Evolutionary conservation across 1,284 basidiomycete genomes (phyloP).

Genomic region (Fomitopsis betulina): DNA sequence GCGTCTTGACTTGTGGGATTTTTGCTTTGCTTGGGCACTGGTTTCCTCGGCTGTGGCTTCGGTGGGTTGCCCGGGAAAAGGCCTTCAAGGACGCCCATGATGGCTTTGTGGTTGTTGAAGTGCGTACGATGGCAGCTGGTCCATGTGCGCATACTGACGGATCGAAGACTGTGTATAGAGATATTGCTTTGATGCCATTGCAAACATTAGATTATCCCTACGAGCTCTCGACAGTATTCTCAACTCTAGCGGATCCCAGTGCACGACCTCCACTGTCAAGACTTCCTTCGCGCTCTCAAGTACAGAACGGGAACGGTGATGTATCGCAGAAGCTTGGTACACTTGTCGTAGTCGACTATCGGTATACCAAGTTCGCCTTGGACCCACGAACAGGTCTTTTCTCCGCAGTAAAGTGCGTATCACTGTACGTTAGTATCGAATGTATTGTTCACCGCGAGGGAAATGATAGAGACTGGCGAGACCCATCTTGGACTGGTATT

Average conservation of each 20-base stretch:
- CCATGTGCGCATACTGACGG: constrained; percentile 12
- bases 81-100: constrained; percentile 73
- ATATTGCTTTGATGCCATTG: constrained; percentile 75
- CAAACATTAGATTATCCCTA: constrained; percentile 70
- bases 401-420: constrained; percentile 65
- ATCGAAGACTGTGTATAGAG: constrained; percentile 72
- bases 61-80: constrained; percentile 80
- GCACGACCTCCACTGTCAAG: constrained; percentile 12
- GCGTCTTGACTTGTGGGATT: constrained; percentile 70
- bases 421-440: constrained; percentile 16
- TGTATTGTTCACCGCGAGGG: constrained; percentile 4
- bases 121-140: constrained; percentile 33
- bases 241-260: constrained; percentile 24
- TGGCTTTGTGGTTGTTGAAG: constrained; percentile 88
- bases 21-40: constrained; percentile 87
- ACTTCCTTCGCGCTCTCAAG: constrained; percentile 7
- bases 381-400: constrained; percentile 86
- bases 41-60: constrained; percentile 89
- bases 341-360: constrained; percentile 70
- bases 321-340: constrained; percentile 37
- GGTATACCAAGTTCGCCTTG: constrained; percentile 89
- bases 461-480: constrained; percentile 82
- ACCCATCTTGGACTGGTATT: constrained; percentile 71
- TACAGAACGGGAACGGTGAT: constrained; percentile 22
- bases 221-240: constrained; percentile 75